phyloP scores from a whole-genome alignment of 2,329 filamentous ascomycete species.

The Fusarium ramigenum region DNA sequence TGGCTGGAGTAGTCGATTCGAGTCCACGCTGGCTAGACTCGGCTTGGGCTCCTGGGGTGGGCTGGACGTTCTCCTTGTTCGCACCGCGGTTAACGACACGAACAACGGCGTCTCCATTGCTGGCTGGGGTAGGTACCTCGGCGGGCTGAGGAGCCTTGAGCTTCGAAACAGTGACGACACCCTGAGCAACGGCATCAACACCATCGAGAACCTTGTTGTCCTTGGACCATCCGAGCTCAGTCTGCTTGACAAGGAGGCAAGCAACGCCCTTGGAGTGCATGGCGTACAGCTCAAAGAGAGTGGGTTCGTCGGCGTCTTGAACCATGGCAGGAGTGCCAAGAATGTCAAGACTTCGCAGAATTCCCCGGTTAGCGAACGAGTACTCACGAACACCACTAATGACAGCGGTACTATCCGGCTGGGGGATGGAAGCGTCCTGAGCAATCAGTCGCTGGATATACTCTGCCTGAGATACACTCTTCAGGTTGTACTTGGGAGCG shows the following conservation, averaged over 20 bases:
- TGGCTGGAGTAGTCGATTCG: conserved; percentile 49
- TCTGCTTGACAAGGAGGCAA: conserved; percentile 84
- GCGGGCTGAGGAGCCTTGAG: conserved; percentile 64
- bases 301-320: conserved; percentile 72
- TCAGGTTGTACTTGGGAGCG: conserved; percentile 89
- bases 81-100: conserved; percentile 48
- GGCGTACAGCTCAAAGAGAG: conserved; percentile 92
- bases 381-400: conserved; percentile 97
- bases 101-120: conserved; percentile 50
- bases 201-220: conserved; percentile 87
- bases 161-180: conserved; percentile 78
- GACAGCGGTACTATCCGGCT: conserved; percentile 93
- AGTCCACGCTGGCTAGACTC: conserved; percentile 45
- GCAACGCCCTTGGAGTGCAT: conserved; percentile 99
- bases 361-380: conserved; percentile 86
- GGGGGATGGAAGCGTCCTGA: conserved; percentile 77
- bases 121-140: conserved; percentile 45
- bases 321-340: conserved; percentile 75
- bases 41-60: conserved; percentile 35
- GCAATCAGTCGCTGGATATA: conserved; percentile 83
- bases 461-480: conserved; percentile 83
- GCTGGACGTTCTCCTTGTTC: conserved; percentile 50
- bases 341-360: conserved; percentile 90
- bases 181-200: conserved; percentile 78
- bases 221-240: conserved; percentile 89